phyloP scores from a whole-genome alignment of 495 filamentous ascomycete genomes.

The Ramalina peruviana region DNA sequence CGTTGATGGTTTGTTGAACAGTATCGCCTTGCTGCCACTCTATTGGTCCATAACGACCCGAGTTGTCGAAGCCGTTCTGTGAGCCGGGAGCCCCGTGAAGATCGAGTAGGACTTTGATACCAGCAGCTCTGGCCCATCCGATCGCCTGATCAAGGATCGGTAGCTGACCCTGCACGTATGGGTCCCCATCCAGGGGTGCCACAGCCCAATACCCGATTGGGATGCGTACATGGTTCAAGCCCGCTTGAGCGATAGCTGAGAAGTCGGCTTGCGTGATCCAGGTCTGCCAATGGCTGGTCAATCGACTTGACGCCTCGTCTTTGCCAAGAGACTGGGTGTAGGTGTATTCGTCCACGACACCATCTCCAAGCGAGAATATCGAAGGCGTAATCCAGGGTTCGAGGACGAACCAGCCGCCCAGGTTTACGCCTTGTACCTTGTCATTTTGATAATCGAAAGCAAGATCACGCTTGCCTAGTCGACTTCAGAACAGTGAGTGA shows the following conservation, averaged over 20 bases:
- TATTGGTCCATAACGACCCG: constrained; percentile 48
- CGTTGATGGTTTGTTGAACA: constrained; percentile 40
- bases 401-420: constrained; percentile 37
- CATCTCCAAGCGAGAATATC: constrained; percentile 36
- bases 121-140: constrained; percentile 47
- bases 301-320: constrained; percentile 29
- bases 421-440: constrained; percentile 33
- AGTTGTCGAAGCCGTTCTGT: constrained; percentile 76
- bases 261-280: constrained; percentile 61
- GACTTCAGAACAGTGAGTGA: constrained; percentile 15
- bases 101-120: constrained; percentile 21
- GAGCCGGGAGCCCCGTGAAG: constrained; percentile 47
- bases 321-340: constrained; percentile 36
- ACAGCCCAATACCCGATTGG: constrained; percentile 72
- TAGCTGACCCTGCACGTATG: constrained; percentile 62
- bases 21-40: constrained; percentile 48
- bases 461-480: constrained; percentile 20
- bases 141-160: constrained; percentile 51
- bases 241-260: constrained; percentile 44
- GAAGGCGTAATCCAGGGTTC: constrained; percentile 56
- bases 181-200: constrained; percentile 41
- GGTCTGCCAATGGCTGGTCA: constrained; percentile 43
- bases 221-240: constrained; percentile 66
- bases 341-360: constrained; percentile 52
- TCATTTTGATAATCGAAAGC: constrained; percentile 23